Base-by-base conservation (phyloP, 2,329 filamentous ascomycete genomes). In the Pseudocercospora macadamiae region DNA sequence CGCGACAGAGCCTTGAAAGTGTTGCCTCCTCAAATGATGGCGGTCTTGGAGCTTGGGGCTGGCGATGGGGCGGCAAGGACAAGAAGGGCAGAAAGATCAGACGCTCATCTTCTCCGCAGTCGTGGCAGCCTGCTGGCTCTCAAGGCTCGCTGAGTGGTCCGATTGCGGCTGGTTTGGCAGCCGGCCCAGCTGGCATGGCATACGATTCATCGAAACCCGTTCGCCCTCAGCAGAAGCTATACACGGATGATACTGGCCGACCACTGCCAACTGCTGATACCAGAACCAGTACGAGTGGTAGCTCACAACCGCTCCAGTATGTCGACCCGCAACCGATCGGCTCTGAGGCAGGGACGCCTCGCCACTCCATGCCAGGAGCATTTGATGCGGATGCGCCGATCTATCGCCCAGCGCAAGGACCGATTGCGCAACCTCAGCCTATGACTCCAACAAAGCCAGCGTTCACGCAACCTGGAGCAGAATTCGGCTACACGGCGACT, bases 341-440 rank as follows among this genome's bases (percentile, higher is more conserved):
- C 16, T 82, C 82, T 2, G 89, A 93, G 63, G 85, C 86, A 5
- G 79, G 76, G 18, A 80, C 65, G 14, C 61, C 64, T 10, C 51
- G 65, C 36, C 42, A 62, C n/a, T 66, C 69, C 1, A 69, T 73
- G 62, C 68, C 71, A 8, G 71, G 70, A 10, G 66, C 64, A 25
- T 72, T 68, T 32, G 67, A 70, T 14, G 76, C 49, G n/a, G 55
- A 61, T 9, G 69, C 77, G 6, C 71, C 78, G 2, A 72, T 76
- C 19, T 75, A 73, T 14, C 80, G 84, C 39, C 83, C 87, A 4
- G 84, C 79, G 4, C 80, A 85, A 0, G 82, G 91, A 28, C 86
- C 87, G 9, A 80, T 97, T n/a, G 89, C 95, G 71, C 91, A 96
- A 67, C 93, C 93, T 2, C 88, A 92, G 66, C 93, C 93, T 2